These are phyloP conservation scores for Nakaseomyces kungkrabaensis DNA, from an alignment of 1,139 yeast genomes.

Conservation along the genomic window DNA sequence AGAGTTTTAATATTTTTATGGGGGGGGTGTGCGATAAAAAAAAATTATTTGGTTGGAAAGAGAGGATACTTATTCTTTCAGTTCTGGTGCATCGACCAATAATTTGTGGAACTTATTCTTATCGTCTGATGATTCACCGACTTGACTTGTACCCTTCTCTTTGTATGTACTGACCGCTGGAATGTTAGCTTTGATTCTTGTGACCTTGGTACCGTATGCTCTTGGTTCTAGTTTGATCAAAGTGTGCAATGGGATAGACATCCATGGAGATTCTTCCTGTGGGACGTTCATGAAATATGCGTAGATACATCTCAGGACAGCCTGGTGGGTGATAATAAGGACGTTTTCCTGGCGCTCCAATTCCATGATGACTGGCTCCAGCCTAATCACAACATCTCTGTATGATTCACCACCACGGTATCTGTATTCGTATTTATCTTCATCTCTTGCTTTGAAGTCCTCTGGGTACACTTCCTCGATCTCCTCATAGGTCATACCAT, in stretches of 20 bases:
- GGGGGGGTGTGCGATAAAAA: no score
- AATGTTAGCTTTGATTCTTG: slow-evolving; percentile 85
- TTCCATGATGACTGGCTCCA: slow-evolving; percentile 97
- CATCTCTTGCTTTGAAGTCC: slow-evolving; percentile 92
- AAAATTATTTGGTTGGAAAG: no score
- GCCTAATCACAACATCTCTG: slow-evolving; percentile 84
- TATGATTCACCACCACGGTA: slow-evolving; percentile 97
- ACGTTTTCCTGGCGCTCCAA: slow-evolving; percentile 94
- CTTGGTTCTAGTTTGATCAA: slow-evolving; percentile 87
- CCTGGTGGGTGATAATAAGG: slow-evolving; percentile 93
- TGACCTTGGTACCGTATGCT: slow-evolving; percentile 82
- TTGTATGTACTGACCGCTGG: slow-evolving; percentile 97
- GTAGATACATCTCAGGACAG: slow-evolving; percentile 88
- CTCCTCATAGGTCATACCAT: slow-evolving; percentile 86
- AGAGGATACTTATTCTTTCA: background rate
- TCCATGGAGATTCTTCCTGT: slow-evolving; percentile 97
- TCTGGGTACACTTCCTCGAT: slow-evolving; percentile 79
- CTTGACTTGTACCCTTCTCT: slow-evolving; percentile 79
- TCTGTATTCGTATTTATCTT: slow-evolving; percentile 88
- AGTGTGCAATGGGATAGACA: slow-evolving; percentile 95
- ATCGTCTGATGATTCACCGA: slow-evolving; percentile 44
- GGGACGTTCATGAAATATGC: slow-evolving; percentile 98
- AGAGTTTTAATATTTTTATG: no score
- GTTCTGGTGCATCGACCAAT: slow-evolving; percentile 28
- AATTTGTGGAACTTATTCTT: slow-evolving; percentile 26